Conservation (phyloP, 495 filamentous ascomycete species). For the Schizothecium vesticola region DNA sequence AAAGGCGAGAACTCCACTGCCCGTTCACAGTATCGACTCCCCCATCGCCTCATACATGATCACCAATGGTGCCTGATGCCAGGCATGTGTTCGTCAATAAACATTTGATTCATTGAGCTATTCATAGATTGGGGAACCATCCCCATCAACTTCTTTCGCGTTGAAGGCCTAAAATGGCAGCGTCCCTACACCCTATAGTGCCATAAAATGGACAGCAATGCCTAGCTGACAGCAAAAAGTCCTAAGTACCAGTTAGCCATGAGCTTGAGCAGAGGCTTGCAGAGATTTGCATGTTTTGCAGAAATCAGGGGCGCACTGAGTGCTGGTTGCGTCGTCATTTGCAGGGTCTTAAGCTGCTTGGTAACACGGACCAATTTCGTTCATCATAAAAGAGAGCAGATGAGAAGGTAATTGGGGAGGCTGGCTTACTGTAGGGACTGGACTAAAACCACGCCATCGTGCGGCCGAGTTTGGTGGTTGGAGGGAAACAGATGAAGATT, state of each 20-base stretch:
- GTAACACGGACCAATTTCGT: conserved; percentile 98
- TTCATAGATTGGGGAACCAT: background rate
- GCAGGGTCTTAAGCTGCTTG: conserved; percentile 96
- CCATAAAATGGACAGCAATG: background rate
- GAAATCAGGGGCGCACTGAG: conserved; percentile 78
- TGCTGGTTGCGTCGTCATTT: conserved; percentile 73
- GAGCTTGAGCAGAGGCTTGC: background rate
- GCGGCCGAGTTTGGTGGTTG: background rate
- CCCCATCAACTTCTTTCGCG: background rate
- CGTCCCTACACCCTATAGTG: background rate
- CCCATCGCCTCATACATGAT: background rate
- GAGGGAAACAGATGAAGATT: conserved; percentile 14
- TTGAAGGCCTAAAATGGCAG: background rate
- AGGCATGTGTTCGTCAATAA: background rate
- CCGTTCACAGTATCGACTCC: too few species aligned
- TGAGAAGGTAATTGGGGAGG: background rate
- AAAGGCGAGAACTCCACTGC: background rate
- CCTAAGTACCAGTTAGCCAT: background rate
- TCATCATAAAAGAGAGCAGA: conserved; percentile 62
- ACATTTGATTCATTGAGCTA: background rate
- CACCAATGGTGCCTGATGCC: background rate
- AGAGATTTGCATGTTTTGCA: background rate
- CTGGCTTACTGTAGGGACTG: background rate
- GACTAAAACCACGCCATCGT: background rate
- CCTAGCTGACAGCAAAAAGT: background rate